A percentile compares a stretch with the other conserved stretches of the same genome.
These are phyloP conservation scores for Diplotaxis tenuifolia DNA, from an alignment of 345 rosid species.

Conservation along the genomic window DNA sequence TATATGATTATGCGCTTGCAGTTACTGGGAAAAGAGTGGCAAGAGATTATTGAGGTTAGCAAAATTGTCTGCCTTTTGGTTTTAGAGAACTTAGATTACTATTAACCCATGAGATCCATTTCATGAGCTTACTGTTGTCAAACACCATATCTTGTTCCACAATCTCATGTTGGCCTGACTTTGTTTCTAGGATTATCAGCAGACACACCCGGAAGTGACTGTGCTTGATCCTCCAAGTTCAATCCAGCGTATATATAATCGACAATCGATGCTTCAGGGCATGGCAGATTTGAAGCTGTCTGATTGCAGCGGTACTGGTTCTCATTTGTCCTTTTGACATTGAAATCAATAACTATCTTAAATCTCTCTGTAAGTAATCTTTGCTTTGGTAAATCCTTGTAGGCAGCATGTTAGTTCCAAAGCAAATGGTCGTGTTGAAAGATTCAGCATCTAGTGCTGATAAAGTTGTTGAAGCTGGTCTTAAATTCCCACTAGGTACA, in stretches of 20 bases:
- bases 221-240: slow-evolving; percentile 89
- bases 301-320: slow-evolving; percentile 51
- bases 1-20: slow-evolving; percentile 40
- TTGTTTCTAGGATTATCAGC: slow-evolving; percentile 63
- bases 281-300: slow-evolving; percentile 71
- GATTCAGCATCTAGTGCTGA: slow-evolving; percentile 63
- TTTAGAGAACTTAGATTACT: background rate
- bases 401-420: slow-evolving; percentile 78
- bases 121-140: background rate
- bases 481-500: slow-evolving; percentile 79
- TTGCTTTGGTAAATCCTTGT: slow-evolving; percentile 20
- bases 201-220: slow-evolving; percentile 74
- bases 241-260: slow-evolving; percentile 63
- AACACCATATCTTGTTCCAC: background rate
- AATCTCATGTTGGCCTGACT: slow-evolving; percentile 28
- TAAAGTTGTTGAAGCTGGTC: slow-evolving; percentile 66
- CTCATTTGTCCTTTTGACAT: background rate
- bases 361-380: slow-evolving; percentile 18
- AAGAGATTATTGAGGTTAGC: slow-evolving; percentile 71
- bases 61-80: background rate
- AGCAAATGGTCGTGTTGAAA: slow-evolving; percentile 63
- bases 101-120: slow-evolving; percentile 4
- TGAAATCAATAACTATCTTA: background rate
- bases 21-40: slow-evolving; percentile 83
- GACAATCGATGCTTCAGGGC: slow-evolving; percentile 90